Base-by-base conservation (phyloP, 176 grass and related monocot species). In the Pontederia crassipes region DNA sequence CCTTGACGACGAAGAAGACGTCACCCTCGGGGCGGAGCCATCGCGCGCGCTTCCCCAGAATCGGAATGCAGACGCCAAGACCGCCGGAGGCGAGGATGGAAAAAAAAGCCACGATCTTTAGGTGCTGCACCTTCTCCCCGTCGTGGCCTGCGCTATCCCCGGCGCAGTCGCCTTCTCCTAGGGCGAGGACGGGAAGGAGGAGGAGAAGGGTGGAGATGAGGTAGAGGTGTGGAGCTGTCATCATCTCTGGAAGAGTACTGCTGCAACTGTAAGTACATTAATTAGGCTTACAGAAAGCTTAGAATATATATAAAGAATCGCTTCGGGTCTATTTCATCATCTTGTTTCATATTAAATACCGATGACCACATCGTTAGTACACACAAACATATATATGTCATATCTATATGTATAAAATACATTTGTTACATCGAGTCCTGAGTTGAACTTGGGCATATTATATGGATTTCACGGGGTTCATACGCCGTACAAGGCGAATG, bases 21-120 rank as follows among this genome's bases (percentile, higher is more conserved):
- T 65, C 47, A 18, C 28, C 50, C 2, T 65, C 46, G 8, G 62
- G 62, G 47, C 27, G 45, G 10, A 65, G 62, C 1, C 47, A 46
- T 2, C 47, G 48, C 2, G 24, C 8, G 18, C 46, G 50, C 27
- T 28, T 14, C 5, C 62, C 62, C 4, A 65, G 47, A 9, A 65
- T 26, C 47, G 62, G 62, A 50, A 65, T 65, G 62, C 62, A 50
- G 18, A 65, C 62, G 47, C 62, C 62, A 18, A 65, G 2, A 17
- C 47, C 13, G 47, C 62, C 47, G 62, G 17, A 27, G 3, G 15
- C 17, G 6, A 65, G 62, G 18, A 65, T 51, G 62, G 62, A 51
- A 17, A 65, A 65, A 1, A 65, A 13, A 20, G 47, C 62, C 4
- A 17, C 47, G 9, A 65, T 14, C 48, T 65, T 51, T 20, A 52